phyloP scores from a whole-genome alignment of 768 basidiomycete genomes.

The Leccinum subgranulosum region DNA sequence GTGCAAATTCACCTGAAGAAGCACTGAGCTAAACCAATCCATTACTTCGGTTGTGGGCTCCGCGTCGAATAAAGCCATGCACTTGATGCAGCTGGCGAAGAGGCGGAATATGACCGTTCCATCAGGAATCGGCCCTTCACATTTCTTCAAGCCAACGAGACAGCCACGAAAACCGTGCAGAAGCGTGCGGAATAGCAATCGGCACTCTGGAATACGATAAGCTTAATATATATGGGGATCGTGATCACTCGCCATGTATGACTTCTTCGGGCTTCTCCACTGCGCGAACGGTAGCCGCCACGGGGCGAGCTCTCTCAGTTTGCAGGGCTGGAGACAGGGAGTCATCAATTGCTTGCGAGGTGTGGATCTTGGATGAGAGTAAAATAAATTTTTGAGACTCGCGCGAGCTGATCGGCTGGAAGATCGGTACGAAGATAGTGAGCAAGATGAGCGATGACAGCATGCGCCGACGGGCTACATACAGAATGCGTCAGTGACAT shows the following conservation, averaged over 20 bases:
- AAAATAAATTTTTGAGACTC: slow-evolving; percentile 81
- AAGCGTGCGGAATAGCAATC: slow-evolving; percentile 82
- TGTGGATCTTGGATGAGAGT: slow-evolving; percentile 87
- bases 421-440: slow-evolving; percentile 88
- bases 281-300: slow-evolving; percentile 73
- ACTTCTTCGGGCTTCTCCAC: slow-evolving; percentile 82
- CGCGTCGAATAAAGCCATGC: slow-evolving; percentile 80
- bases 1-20: slow-evolving; percentile 82
- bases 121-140: slow-evolving; percentile 75
- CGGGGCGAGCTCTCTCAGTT: slow-evolving; percentile 85
- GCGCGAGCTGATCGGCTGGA: slow-evolving; percentile 67
- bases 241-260: slow-evolving; percentile 57
- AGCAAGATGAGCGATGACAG: slow-evolving; percentile 87
- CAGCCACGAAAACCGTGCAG: slow-evolving; percentile 85
- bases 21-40: slow-evolving; percentile 73
- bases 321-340: slow-evolving; percentile 51
- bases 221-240: neutral
- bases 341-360: slow-evolving; percentile 54
- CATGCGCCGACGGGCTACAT: slow-evolving; percentile 77
- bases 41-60: slow-evolving; percentile 74
- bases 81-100: slow-evolving; percentile 81
- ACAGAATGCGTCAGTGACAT: slow-evolving; percentile 8
- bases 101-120: slow-evolving; percentile 84
- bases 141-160: slow-evolving; percentile 72
- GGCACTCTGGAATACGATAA: slow-evolving; percentile 57